A percentile compares a stretch with the other conserved stretches of the same genome.
Conservation (phyloP, 2,329 filamentous ascomycete genomes). For the Apiospora aurea region DNA sequence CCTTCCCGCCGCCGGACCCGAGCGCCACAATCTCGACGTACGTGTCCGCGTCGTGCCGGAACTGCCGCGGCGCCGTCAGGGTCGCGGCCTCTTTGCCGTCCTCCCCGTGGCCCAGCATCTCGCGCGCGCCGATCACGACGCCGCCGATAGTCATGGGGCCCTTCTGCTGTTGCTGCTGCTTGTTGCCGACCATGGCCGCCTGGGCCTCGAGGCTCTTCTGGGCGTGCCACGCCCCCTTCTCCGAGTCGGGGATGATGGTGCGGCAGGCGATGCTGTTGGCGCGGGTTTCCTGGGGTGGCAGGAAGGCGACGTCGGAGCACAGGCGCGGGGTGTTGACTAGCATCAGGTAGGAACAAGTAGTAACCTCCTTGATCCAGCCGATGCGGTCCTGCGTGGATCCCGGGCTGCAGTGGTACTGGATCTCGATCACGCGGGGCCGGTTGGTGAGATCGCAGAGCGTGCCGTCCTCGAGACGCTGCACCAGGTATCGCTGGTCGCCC, state of each 20-base stretch:
- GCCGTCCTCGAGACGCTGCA: constrained; percentile 80
- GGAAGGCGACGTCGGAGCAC: constrained; percentile 86
- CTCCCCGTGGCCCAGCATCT: constrained; percentile 55
- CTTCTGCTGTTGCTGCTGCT: constrained; percentile 35
- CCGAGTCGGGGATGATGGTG: constrained; percentile 68
- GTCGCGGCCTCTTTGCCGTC: constrained; percentile 54
- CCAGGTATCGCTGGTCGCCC: constrained; percentile 84
- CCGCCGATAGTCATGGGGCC: constrained; percentile 56
- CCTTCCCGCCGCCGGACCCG: constrained; percentile 48
- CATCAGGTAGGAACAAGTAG: constrained; percentile 93
- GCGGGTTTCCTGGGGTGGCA: constrained; percentile 78
- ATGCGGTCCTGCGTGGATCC: constrained; percentile 77
- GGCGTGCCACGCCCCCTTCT: constrained; percentile 49
- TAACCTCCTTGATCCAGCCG: constrained; percentile 90
- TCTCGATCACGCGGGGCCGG: constrained; percentile 81
- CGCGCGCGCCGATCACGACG: constrained; percentile 59
- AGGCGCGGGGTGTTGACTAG: constrained; percentile 88
- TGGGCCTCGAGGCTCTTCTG: constrained; percentile 48
- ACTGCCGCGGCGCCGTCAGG: constrained; percentile 40
- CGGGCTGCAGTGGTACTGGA: constrained; percentile 82
- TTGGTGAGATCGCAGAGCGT: constrained; percentile 88
- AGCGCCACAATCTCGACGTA: constrained; percentile 55
- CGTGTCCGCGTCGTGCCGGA: constrained; percentile 34
- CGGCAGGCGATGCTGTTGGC: constrained; percentile 81
- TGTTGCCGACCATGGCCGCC: constrained; percentile 43